phyloP scores from a whole-genome alignment of 2,329 filamentous ascomycete genomes.

The Exserohilum rostratum region DNA sequence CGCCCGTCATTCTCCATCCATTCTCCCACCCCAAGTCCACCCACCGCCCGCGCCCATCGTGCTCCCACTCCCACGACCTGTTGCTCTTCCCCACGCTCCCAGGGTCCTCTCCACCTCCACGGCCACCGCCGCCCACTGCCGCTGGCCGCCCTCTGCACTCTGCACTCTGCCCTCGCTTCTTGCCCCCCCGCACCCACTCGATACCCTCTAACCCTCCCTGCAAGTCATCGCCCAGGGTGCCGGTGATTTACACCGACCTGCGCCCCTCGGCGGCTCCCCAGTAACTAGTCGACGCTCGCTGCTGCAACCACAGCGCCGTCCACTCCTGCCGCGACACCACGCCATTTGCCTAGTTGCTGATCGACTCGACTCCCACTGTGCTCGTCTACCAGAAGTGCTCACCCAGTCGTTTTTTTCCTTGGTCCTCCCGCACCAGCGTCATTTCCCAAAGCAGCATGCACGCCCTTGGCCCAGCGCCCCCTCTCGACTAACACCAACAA shows the following conservation, averaged over 20 bases:
- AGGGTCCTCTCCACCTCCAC: conserved; percentile 21
- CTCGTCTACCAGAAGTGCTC: not conserved
- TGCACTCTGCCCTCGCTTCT: not conserved
- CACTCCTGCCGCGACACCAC: not conserved
- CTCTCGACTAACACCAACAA: conserved; percentile 25
- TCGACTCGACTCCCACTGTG: conserved; percentile 7
- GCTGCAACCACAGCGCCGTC: not conserved
- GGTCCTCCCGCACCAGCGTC: conserved; percentile 7
- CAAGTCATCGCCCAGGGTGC: conserved; percentile 23
- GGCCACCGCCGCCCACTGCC: too few species aligned
- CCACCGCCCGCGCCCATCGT: conserved; percentile 20
- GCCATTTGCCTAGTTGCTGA: conserved; percentile 12
- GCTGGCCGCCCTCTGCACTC: too few species aligned
- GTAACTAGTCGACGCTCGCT: not conserved
- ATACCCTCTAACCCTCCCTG: conserved; percentile 10
- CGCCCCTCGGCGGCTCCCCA: conserved; percentile 4
- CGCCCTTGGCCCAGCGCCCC: conserved; percentile 23
- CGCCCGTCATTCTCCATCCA: conserved; percentile 16
- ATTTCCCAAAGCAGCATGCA: conserved; percentile 27
- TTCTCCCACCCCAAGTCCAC: conserved; percentile 10
- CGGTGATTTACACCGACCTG: conserved; percentile 5
- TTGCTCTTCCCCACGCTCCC: conserved; percentile 26
- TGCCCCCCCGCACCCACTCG: conserved; percentile 7
- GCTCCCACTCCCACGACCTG: conserved; percentile 17
- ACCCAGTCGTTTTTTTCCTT: conserved; percentile 3